Evolutionary conservation across 148 eudicot species (phyloP).

Genomic region (Fagopyrum homotropicum): DNA sequence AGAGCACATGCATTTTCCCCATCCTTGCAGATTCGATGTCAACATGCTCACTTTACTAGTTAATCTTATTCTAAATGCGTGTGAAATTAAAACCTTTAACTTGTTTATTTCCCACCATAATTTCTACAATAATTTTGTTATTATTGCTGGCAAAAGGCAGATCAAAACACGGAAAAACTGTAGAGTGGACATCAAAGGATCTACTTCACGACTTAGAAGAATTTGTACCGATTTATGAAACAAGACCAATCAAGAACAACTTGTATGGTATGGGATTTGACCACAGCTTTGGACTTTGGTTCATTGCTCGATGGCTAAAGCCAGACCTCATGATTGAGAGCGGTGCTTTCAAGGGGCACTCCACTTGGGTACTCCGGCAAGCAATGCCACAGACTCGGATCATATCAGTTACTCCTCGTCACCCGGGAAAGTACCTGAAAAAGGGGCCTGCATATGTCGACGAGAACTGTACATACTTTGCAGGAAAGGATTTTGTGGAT

Average conservation of each 20-base stretch:
- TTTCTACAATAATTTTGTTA: constrained; percentile 33
- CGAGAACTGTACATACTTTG: constrained; percentile 87
- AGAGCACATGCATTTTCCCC: neutral
- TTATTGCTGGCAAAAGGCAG: constrained; percentile 93
- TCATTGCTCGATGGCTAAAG: constrained; percentile 78
- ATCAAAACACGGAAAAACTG: constrained; percentile 94
- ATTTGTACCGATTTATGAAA: constrained; percentile 87
- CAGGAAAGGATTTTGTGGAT: constrained; percentile 91
- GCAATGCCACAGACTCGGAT: constrained; percentile 85
- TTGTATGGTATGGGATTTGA: constrained; percentile 99
- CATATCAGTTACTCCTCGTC: constrained; percentile 82
- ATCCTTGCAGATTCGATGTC: neutral
- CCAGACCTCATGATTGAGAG: constrained; percentile 97
- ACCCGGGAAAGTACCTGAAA: constrained; percentile 86
- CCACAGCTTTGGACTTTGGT: constrained; percentile 99
- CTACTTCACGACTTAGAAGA: constrained; percentile 75
- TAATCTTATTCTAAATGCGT: neutral
- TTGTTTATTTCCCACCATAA: too few relatives aligned
- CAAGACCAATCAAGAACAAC: constrained; percentile 81
- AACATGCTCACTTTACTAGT: neutral
- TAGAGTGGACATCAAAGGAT: constrained; percentile 95
- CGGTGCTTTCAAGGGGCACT: constrained; percentile 98
- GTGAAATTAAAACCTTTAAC: too few relatives aligned
- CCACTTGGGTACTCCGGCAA: constrained; percentile 93
- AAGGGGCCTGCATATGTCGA: constrained; percentile 98